Base-by-base conservation (phyloP, 2,329 filamentous ascomycete species). In the Xylariomycetidae sp. region DNA sequence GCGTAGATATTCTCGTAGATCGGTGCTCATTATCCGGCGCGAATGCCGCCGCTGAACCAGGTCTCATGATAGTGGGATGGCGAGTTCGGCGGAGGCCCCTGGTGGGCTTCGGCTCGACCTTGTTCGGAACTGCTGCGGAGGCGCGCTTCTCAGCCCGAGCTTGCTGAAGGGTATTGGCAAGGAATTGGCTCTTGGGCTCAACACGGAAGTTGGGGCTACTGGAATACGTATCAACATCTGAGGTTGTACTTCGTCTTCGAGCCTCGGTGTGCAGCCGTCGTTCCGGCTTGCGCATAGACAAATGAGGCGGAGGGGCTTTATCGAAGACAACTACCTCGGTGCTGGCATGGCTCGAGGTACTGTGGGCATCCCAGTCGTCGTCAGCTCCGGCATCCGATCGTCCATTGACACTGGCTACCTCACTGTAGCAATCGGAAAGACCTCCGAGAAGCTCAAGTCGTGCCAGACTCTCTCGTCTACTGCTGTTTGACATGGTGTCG, bases 381-480 rank as follows among this genome's bases (percentile, higher is more conserved):
- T 12, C 19, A 2, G 19, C 16, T n/a, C 27, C 19, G 16, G 16
- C 15, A 9, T 30, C 25, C 3, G 34, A 34, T 4, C 16, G 33
- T 12, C 10, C 14, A 22, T 18, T 22, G 14, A 35, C 27, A 27
- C 23, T 41, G 14, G 33, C 34, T 6, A 38, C 36, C 8, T 43
- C 34, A 20, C 44, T 36, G 18, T 44, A 45, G 23, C 30, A 34
- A 3, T 31, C 39, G 9, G 46, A 42, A 16, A 42, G 37, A 13
- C 17, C 27, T 2, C 46, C 44, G 3, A 50, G 34, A 8, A 37
- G 31, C 33, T 42, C 38, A 2, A 45, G 36, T 25, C 44, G 34
- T 9, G 41, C n/a, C 7, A 16, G n/a, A 10, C 42, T 48, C 12
- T 46, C 38, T 18, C 27, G 35, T 28, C 16, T 27, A 26, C 28